Evolutionary conservation across 23 red algal genomes (phyloP), one percentile per base, ranked within the genome.

Genomic region (Gracilaria gracilis): DNA sequence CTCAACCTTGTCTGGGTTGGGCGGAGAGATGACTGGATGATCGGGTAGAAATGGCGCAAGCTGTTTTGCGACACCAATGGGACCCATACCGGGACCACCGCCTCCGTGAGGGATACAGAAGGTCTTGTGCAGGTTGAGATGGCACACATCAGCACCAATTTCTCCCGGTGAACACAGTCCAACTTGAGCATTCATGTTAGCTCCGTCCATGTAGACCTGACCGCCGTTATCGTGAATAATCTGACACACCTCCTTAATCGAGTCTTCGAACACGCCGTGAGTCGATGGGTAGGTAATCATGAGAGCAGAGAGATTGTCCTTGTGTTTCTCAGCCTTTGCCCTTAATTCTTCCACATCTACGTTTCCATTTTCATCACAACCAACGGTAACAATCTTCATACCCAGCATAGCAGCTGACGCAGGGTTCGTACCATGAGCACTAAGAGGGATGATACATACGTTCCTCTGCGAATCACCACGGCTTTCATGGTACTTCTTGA

Each of bases 71-170:
- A 99, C 97, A 42, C 93, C 97, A 86, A 99, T 99, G 37, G 97
- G 93, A 51, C 97, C 97, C 89, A 99, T 95, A 55, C 97, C 97
- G 7, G 97, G 97, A 1, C 97, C 97, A 61, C 97, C 97, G 33
- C 97, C 97, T 28, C 97, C 97, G 58, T 99, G 97, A 33, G 97
- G 97, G 55, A 99, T 99, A 84, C 93, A 96, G 81, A 99, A 95
- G n/a, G 97, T 99, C 84, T 99, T 99, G 84, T 99, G 97, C 73
- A 99, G 67, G 87, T 99, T 99, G 0, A 99, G 79, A 83, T 99
- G 97, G 93, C 97, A 99, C 47, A 95, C 97, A 79, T 99, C 97
- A 7, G 93, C 97, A 75, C 97, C 97, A 83, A 99, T 99, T 71
- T 96, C 91, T 38, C 93, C 97, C 19, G 97, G 97, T 34, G 97